A percentile compares a stretch with the other conserved stretches of the same genome.
Conservation (phyloP, 1,284 basidiomycete species). For the Gomphus bonarii region DNA sequence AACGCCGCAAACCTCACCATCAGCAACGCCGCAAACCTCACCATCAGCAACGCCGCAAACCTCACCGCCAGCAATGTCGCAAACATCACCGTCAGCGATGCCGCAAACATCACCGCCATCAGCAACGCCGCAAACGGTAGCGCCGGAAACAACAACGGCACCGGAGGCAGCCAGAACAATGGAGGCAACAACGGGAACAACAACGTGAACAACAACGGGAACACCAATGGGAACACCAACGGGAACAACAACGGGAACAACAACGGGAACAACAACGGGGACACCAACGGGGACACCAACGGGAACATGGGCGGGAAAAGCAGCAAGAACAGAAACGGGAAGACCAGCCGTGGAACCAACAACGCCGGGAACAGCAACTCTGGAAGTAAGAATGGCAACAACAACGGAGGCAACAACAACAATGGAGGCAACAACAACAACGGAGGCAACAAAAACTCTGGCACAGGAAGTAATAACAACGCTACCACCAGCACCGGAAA, state of each 20-base stretch:
- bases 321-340: background rate
- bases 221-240: too few species aligned
- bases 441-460: background rate
- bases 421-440: background rate
- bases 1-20: too few species aligned
- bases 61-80: too few species aligned
- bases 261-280: background rate
- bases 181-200: background rate
- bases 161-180: too few species aligned
- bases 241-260: background rate
- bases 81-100: too few species aligned
- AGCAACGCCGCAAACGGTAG: background rate
- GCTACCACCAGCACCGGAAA: too few species aligned
- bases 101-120: background rate
- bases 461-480: background rate
- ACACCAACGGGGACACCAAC: background rate
- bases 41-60: too few species aligned
- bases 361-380: background rate
- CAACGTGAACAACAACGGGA: background rate
- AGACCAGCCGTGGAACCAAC: background rate
- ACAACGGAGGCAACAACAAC: background rate
- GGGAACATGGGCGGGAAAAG: background rate
- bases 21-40: too few species aligned
- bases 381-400: background rate
- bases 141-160: background rate